phyloP scores from a whole-genome alignment of 768 basidiomycete genomes.

The Tylopilus rubrobrunneus region DNA sequence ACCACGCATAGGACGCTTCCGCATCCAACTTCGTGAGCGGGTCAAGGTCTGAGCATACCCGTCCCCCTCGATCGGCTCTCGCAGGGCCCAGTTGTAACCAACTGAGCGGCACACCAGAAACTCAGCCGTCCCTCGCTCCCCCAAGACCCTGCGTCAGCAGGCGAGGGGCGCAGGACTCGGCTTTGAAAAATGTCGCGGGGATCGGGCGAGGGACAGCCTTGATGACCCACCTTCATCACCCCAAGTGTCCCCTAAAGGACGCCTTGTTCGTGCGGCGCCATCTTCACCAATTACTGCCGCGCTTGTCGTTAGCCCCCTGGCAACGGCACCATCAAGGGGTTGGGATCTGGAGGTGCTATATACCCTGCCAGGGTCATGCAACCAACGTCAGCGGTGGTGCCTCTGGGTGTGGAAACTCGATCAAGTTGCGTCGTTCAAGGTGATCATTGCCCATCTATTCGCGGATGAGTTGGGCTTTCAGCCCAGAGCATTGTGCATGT shows the following conservation, averaged over 20 bases:
- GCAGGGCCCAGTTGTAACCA: conserved; percentile 55
- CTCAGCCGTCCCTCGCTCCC: conserved; percentile 29
- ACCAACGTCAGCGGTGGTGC: too few species aligned
- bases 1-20: neutral
- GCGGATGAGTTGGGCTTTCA: neutral
- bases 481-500: neutral
- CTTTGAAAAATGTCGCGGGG: conserved; percentile 59
- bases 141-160: conserved; percentile 39
- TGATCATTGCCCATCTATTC: too few species aligned
- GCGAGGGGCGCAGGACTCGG: conserved; percentile 15
- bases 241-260: conserved; percentile 8
- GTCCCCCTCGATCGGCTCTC: conserved; percentile 47
- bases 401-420: too few species aligned
- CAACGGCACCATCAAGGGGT: too few species aligned
- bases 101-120: conserved; percentile 72
- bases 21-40: neutral
- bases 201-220: conserved; percentile 37
- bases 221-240: conserved; percentile 8
- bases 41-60: neutral
- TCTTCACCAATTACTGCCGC: too few species aligned
- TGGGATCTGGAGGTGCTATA: too few species aligned
- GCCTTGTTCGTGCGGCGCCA: conserved; percentile 10
- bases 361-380: too few species aligned
- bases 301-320: too few species aligned
- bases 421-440: too few species aligned